A percentile compares a stretch with the other conserved stretches of the same genome.
phyloP scores from a whole-genome alignment of 345 rosid genomes.

The Populus deltoides region DNA sequence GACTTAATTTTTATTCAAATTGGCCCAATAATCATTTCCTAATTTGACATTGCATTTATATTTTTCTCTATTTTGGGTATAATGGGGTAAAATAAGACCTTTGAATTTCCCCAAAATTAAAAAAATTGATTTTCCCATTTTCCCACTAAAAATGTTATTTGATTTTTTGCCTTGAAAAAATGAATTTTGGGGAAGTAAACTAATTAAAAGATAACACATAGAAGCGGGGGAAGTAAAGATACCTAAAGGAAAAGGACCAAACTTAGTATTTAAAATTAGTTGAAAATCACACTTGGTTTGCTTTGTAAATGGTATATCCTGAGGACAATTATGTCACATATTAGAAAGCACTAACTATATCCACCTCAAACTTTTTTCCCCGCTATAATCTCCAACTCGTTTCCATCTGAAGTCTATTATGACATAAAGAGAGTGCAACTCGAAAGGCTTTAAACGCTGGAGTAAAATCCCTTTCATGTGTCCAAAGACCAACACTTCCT shows the following conservation, averaged over 20 bases:
- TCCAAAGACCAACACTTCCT: constrained; percentile 91
- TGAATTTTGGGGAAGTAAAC: too few relatives aligned
- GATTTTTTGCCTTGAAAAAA: too few relatives aligned
- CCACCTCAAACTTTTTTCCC: constrained; percentile 79
- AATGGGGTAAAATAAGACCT: too few relatives aligned
- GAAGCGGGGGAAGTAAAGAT: not conserved
- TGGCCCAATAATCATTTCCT: too few relatives aligned
- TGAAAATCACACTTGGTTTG: constrained; percentile 53
- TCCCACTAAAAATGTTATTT: too few relatives aligned
- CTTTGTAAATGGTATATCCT: constrained; percentile 88
- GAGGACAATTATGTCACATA: constrained; percentile 78
- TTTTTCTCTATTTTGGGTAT: too few relatives aligned
- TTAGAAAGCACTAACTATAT: constrained; percentile 80
- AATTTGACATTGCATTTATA: too few relatives aligned
- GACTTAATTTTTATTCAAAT: too few relatives aligned
- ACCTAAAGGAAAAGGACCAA: not conserved
- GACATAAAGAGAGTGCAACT: constrained; percentile 89
- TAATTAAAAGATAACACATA: too few relatives aligned
- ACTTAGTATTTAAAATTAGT: not conserved
- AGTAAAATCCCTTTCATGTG: constrained; percentile 86
- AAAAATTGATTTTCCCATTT: too few relatives aligned
- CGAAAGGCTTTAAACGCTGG: constrained; percentile 85
- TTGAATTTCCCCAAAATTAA: too few relatives aligned
- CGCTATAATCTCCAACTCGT: constrained; percentile 69
- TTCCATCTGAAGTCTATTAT: constrained; percentile 75